A percentile compares a stretch with the other conserved stretches of the same genome.
Conservation (phyloP, 495 filamentous ascomycete genomes). For the Podospora sp. region DNA sequence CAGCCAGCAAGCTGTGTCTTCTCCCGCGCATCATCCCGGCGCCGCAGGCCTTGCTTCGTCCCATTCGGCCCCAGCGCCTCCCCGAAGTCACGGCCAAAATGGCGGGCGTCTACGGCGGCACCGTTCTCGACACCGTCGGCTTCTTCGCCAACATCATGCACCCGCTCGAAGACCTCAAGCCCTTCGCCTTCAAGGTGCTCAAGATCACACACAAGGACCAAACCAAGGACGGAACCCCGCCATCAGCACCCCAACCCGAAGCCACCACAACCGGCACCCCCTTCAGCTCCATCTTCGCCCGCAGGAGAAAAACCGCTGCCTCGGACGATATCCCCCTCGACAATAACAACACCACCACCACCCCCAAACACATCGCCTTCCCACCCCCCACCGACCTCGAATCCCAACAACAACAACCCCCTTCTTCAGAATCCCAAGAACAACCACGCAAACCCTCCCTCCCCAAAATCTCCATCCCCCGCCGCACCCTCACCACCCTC, state of each 20-base stretch:
- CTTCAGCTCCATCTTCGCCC: neutral
- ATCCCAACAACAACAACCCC: neutral
- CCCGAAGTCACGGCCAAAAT: conserved; percentile 56
- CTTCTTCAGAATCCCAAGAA: neutral
- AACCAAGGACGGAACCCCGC: neutral
- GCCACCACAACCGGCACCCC: neutral
- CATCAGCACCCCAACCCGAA: neutral
- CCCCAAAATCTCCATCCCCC: neutral
- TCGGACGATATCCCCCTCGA: neutral
- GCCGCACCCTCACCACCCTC: conserved; percentile 19
- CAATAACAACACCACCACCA: neutral
- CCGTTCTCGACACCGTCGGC: conserved; percentile 55
- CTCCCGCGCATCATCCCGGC: conserved; percentile 69
- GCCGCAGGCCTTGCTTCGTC: conserved; percentile 63
- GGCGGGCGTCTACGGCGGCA: conserved; percentile 61
- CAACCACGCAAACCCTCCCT: conserved; percentile 17
- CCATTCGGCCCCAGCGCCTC: conserved; percentile 58
- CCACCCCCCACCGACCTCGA: neutral
- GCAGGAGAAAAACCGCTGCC: neutral
- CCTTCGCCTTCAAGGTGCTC: conserved; percentile 51
- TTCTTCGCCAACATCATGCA: conserved; percentile 66
- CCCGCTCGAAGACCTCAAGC: conserved; percentile 50
- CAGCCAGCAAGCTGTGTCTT: conserved; percentile 56
- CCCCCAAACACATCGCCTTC: neutral
- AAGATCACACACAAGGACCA: conserved; percentile 44